phyloP scores from a whole-genome alignment of 2,329 filamentous ascomycete species.

The Colletotrichum sansevieriae region DNA sequence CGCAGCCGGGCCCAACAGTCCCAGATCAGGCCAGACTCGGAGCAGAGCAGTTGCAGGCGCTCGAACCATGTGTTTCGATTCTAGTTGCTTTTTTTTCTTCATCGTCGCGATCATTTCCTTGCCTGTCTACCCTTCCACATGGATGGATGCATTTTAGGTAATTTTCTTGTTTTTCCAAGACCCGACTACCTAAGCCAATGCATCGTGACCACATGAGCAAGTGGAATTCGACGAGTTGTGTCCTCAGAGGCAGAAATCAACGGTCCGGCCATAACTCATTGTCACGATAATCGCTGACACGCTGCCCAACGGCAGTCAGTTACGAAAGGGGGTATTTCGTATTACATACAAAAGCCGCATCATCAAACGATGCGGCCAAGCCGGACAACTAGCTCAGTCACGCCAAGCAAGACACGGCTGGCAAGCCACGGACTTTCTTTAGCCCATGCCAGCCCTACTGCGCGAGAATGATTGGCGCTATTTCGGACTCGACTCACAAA shows the following conservation, averaged over 20 bases:
- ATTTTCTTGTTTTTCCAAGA: conserved; percentile 9
- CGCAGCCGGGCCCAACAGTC: conserved; percentile 11
- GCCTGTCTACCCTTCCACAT: background rate
- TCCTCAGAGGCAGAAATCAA: background rate
- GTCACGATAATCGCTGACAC: conserved; percentile 10
- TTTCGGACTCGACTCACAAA: background rate
- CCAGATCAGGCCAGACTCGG: conserved; percentile 6
- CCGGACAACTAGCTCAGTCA: conserved; percentile 18
- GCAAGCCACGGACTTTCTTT: conserved; percentile 12
- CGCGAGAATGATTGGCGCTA: background rate
- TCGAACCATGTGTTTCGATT: conserved; percentile 37
- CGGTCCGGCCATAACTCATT: conserved; percentile 8
- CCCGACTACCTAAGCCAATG: background rate
- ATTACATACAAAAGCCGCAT: conserved; percentile 2
- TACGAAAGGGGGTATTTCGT: conserved; percentile 22
- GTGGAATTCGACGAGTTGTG: background rate
- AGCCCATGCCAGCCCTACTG: conserved; percentile 15
- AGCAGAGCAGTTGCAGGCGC: conserved; percentile 38
- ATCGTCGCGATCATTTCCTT: background rate
- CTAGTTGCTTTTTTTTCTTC: conserved; percentile 13
- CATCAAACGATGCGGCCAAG: conserved; percentile 20
- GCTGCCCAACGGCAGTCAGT: background rate
- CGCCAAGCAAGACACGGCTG: conserved; percentile 14
- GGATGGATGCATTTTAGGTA: background rate
- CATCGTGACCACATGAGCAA: conserved; percentile 21